Conservation (phyloP, 768 basidiomycete genomes). For the Butyriboletus loyo region DNA sequence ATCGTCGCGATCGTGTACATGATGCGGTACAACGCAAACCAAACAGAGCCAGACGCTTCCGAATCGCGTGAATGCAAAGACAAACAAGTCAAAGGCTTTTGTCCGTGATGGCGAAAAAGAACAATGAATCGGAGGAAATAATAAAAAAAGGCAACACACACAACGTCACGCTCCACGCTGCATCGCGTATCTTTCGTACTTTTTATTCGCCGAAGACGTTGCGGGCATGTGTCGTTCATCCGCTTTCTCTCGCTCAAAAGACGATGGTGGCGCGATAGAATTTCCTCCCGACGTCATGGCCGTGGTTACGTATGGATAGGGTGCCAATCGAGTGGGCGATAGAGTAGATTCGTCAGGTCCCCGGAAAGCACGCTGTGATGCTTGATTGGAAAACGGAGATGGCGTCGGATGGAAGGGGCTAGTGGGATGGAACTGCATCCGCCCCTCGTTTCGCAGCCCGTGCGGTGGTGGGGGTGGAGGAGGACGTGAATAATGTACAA, state of each 20-base stretch:
- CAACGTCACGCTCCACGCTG: conserved; percentile 15
- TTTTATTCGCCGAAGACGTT: conserved; percentile 38
- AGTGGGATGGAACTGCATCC: conserved; percentile 24
- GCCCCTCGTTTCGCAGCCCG: conserved; percentile 30
- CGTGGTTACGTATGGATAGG: conserved; percentile 38
- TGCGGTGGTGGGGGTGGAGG: conserved; percentile 35
- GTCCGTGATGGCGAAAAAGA: background rate
- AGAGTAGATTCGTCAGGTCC: conserved; percentile 35
- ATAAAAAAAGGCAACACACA: background rate
- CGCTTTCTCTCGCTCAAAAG: conserved; percentile 58
- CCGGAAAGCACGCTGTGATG: conserved; percentile 35
- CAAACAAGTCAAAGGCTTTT: conserved; percentile 6
- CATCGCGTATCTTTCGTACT: conserved; percentile 30
- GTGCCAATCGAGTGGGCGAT: conserved; percentile 36
- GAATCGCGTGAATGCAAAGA: conserved; percentile 3
- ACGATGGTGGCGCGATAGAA: conserved; percentile 31
- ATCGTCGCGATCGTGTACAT: background rate
- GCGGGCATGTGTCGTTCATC: conserved; percentile 50
- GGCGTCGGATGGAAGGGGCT: conserved; percentile 40
- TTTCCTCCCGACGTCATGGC: conserved; percentile 33
- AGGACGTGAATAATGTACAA: conserved; percentile 53
- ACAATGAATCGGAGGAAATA: background rate
- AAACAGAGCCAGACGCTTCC: conserved; percentile 6
- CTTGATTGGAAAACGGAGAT: conserved; percentile 35
- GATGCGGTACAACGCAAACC: conserved; percentile 4